A percentile compares a stretch with the other conserved stretches of the same genome.
phyloP scores from a whole-genome alignment of 139 green algal genomes.

The Trebouxia sp. region DNA sequence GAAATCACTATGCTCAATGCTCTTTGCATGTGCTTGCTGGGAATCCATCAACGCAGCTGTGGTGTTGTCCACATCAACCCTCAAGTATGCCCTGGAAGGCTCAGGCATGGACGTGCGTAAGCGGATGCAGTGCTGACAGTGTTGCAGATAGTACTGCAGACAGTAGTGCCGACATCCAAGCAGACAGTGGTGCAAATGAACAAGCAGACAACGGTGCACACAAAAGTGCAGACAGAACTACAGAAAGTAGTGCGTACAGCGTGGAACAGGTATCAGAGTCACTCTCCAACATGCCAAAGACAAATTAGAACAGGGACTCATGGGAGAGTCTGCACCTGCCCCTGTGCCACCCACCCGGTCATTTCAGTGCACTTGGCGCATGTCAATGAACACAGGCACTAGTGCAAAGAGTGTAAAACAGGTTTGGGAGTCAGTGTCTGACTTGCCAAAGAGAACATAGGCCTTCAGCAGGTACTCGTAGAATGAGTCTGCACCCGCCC shows the following conservation, averaged over 20 bases:
- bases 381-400: constrained; percentile 50
- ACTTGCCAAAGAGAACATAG: constrained; percentile 79
- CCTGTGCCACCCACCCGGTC: constrained; percentile 71
- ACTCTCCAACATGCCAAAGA: constrained; percentile 63
- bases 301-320: constrained; percentile 90
- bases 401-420: neutral
- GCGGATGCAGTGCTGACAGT: no score
- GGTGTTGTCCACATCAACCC: no score
- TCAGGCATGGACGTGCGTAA: no score
- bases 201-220: neutral
- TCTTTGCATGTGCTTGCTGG: no score
- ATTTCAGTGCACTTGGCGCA: constrained; percentile 58
- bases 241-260: neutral
- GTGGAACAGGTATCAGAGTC: neutral
- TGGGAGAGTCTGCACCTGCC: constrained; percentile 84
- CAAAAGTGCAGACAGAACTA: neutral
- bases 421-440: neutral
- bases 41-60: no score
- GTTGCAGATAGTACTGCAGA: no score
- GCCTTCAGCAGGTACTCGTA: constrained; percentile 94
- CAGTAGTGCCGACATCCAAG: no score
- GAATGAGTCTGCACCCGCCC: constrained; percentile 79
- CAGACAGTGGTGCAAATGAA: no score
- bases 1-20: no score
- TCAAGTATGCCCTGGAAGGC: no score